These are phyloP conservation scores for Knoxdaviesia capensis DNA, from an alignment of 2,329 filamentous ascomycete genomes.

Conservation along the genomic window DNA sequence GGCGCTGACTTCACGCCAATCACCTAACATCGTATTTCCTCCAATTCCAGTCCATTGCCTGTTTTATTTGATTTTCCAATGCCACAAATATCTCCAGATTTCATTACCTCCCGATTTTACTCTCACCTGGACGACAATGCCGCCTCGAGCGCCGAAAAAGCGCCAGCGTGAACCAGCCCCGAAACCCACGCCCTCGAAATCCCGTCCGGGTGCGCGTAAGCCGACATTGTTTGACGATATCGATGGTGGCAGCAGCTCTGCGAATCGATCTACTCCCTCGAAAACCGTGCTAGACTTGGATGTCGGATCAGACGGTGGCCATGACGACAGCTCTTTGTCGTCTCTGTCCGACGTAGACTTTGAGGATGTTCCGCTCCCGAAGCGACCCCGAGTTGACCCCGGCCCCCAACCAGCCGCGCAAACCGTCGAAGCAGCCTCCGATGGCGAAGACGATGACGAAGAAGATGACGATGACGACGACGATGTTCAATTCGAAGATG, in stretches of 20 bases:
- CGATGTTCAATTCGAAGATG: conserved; percentile 43
- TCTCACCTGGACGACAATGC: conserved; percentile 26
- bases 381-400: conserved; percentile 16
- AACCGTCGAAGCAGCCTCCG: not conserved
- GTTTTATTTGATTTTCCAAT: too few species aligned
- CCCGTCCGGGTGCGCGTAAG: conserved; percentile 21
- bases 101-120: too few species aligned
- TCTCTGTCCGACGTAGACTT: conserved; percentile 39
- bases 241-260: conserved; percentile 15
- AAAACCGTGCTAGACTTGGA: too few species aligned
- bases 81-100: too few species aligned
- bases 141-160: conserved; percentile 48
- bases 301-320: conserved; percentile 14
- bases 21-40: too few species aligned
- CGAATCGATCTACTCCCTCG: too few species aligned
- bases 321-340: conserved; percentile 26
- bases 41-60: too few species aligned
- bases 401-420: not conserved
- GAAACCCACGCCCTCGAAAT: conserved; percentile 4
- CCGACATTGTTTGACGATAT: conserved; percentile 40
- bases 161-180: conserved; percentile 23
- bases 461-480: conserved; percentile 35
- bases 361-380: conserved; percentile 19
- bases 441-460: conserved; percentile 7
- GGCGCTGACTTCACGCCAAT: too few species aligned